Evolutionary conservation across 495 filamentous ascomycete genomes (phyloP).

Genomic region (Aspergillus heteromorphus): DNA sequence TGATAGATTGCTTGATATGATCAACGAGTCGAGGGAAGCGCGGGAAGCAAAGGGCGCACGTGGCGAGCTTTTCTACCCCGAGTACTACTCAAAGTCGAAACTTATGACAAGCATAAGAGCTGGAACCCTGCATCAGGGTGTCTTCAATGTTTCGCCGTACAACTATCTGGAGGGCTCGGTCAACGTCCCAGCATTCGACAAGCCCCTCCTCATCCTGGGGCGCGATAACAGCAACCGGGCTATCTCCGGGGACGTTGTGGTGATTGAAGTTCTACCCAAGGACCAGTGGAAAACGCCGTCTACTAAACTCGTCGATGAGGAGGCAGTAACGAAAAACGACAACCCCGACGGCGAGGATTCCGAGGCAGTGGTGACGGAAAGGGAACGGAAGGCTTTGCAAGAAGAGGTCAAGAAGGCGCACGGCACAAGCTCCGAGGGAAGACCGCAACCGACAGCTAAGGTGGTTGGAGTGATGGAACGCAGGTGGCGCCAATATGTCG

Average conservation of each 20-base stretch:
- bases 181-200: slow-evolving; percentile 83
- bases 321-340: slow-evolving; percentile 86
- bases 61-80: slow-evolving; percentile 71
- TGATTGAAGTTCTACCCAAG: slow-evolving; percentile 85
- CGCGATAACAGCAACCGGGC: slow-evolving; percentile 94
- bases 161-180: slow-evolving; percentile 94
- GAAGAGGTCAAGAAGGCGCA: slow-evolving; percentile 87
- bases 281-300: slow-evolving; percentile 96
- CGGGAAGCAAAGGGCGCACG: slow-evolving; percentile 57
- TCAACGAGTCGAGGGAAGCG: slow-evolving; percentile 66
- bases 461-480: slow-evolving; percentile 90
- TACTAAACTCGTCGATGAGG: slow-evolving; percentile 92
- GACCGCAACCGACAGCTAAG: slow-evolving; percentile 82
- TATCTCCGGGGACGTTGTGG: slow-evolving; percentile 84
- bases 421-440: slow-evolving; percentile 68
- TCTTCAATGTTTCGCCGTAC: slow-evolving; percentile 94
- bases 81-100: slow-evolving; percentile 85
- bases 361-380: slow-evolving; percentile 73
- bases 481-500: slow-evolving; percentile 97
- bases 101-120: slow-evolving; percentile 88
- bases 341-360: slow-evolving; percentile 78
- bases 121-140: slow-evolving; percentile 84
- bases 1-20: slow-evolving; percentile 88
- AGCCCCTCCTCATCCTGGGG: slow-evolving; percentile 80
- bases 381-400: slow-evolving; percentile 76